Evolutionary conservation across 768 basidiomycete species (phyloP).

Genomic region (Suillus decipiens): DNA sequence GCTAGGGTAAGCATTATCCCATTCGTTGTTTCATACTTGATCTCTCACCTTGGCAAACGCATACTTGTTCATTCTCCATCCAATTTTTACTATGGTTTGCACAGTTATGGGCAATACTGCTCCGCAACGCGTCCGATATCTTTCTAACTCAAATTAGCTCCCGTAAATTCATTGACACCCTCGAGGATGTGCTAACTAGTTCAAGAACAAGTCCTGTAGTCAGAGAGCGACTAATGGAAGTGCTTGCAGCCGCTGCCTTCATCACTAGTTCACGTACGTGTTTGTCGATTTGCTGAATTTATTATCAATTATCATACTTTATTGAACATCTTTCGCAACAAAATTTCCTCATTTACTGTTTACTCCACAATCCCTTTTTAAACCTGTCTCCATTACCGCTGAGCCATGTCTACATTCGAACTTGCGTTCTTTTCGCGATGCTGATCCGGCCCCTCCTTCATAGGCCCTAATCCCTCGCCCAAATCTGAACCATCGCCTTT

Average conservation of each 20-base stretch:
- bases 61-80: background rate
- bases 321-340: background rate
- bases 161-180: conserved; percentile 76
- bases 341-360: background rate
- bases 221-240: conserved; percentile 75
- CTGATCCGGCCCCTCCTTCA: background rate
- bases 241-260: conserved; percentile 81
- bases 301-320: background rate
- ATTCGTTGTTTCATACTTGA: conserved; percentile 6
- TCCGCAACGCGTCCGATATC: conserved; percentile 72
- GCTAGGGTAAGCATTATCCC: conserved; percentile 54
- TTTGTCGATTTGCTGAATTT: background rate
- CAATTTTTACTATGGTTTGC: conserved; percentile 4
- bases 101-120: conserved; percentile 89
- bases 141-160: conserved; percentile 72
- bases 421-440: background rate
- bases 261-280: conserved; percentile 30
- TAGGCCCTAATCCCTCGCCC: background rate
- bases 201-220: conserved; percentile 76
- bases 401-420: background rate
- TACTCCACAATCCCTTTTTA: background rate
- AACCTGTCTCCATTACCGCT: background rate
- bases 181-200: conserved; percentile 71
- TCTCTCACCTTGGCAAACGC: background rate
- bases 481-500: conserved; percentile 11